Evolutionary conservation across 139 green algal species (phyloP).

Genomic region (Tetradesmus obliquus): DNA sequence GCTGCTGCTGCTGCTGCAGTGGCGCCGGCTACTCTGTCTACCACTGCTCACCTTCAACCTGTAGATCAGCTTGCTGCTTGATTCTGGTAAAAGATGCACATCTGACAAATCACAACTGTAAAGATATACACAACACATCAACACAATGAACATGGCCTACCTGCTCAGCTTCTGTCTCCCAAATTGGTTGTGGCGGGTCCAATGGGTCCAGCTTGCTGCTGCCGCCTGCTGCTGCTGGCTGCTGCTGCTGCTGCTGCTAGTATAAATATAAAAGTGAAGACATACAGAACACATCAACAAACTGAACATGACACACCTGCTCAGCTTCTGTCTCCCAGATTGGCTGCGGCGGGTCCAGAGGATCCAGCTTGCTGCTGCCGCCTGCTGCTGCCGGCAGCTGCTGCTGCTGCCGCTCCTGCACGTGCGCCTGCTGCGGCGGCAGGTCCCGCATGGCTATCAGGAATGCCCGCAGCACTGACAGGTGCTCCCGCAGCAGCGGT

Average conservation of each 20-base stretch:
- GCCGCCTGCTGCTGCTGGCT: not conserved
- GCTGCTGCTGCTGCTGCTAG: too few species aligned
- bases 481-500: not conserved
- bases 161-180: slow-evolving; percentile 36
- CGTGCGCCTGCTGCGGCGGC: not conserved
- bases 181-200: slow-evolving; percentile 17
- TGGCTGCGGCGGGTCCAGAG: slow-evolving; percentile 16
- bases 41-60: too few species aligned
- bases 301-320: not conserved
- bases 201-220: slow-evolving; percentile 20
- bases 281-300: not conserved
- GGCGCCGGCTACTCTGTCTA: too few species aligned
- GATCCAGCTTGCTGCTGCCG: not conserved
- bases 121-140: not conserved
- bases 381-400: not conserved
- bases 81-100: not conserved
- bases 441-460: slow-evolving; percentile 8
- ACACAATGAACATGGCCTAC: not conserved
- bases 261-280: not conserved
- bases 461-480: slow-evolving; percentile 32
- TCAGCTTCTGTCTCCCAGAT: slow-evolving; percentile 37
- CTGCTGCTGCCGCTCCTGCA: not conserved
- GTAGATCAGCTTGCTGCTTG: not conserved
- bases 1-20: too few species aligned
- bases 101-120: too few species aligned